Evolutionary conservation across 2,329 filamentous ascomycete species (phyloP), one percentile per base, ranked within the genome.

Genomic region (Apiospora sp.): DNA sequence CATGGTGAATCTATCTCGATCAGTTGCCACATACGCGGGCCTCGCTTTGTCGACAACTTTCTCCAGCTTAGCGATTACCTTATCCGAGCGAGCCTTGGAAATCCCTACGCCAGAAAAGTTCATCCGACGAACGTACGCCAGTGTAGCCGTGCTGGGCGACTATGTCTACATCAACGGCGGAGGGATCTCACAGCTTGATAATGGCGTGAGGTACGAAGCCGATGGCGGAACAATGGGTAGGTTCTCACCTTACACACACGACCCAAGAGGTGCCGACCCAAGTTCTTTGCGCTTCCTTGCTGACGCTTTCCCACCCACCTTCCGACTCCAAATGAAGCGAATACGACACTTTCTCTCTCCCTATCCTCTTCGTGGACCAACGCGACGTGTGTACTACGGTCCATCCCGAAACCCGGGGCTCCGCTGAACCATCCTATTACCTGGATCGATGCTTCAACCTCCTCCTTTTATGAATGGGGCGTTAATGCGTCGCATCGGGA

Each of bases 311-410:
- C 3, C 14, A 13, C 14, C 27, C 5, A 7, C 1, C 46, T 58
- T 5, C 8, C 24, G n/a, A 30, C 19, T 30, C 7, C 14, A 4
- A 13, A 58, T 16, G 16, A 71, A 37, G 72, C 71, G 24, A 73
- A 73, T 30, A 70, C 71, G 16, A 73, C 72, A 7, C 37, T 73
- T 3, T 71, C 72, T 4, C 19, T 73, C 3, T 24, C 72, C 13
- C 64, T 73, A 6, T 27, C 51, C 10, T 67, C 54, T n/a, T 69
- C 72, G 27, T 73, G 72, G 72, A 69, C 49, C n/a, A 73, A 73
- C 41, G 22, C 34, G 37, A 73, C 37, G 2, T 69, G 49, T 19
- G 8, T 12, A 1, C 43, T 73, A 7, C 71, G 24, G 14, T 51
- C 61, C 2, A 71, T 71, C 5, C 30, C 58, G 4, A 73, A 73